Base-by-base conservation (phyloP, 176 grass and related monocot genomes). In the Calamus simplicifolius region DNA sequence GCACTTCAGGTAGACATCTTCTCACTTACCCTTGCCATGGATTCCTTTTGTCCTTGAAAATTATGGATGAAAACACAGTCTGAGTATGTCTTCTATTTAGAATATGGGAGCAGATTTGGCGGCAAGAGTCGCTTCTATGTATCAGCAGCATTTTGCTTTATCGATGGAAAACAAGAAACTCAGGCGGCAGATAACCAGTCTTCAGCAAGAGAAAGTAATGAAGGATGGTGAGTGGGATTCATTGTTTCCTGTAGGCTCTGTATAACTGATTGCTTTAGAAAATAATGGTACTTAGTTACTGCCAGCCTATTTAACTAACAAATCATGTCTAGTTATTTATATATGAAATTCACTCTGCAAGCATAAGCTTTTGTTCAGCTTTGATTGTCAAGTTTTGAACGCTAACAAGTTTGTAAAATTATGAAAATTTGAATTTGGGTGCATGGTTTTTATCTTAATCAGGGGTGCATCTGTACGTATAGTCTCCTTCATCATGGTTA, bases 101-200 rank as follows among this genome's bases (percentile, higher is more conserved):
- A 85, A 52, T 76, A 66, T 89, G 35, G 85, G 88, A 61, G 79
- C 94, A 78, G 94, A 93, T 62, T 73, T 98, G 73, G 69, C 85
- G 65, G 48, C 84, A 18, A 81, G 85, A 78, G 88, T 92, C 48
- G 84, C 88, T 52, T 85, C 88, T 68, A 70, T 82, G 55, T 98
- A 92, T 78, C 88, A 92, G 79, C 70, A 83, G 69, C 88, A 65
- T 49, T 82, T 63, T 73, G 79, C 84, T 65, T 59, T 98, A 52
- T 98, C 87, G 23, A 73, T 81, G 54, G 88, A 98, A 82, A 98
- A 98, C 60, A 75, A 92, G 68, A 82, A 89, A 30, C 52, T 98
- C 59, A 92, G 81, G 59, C 49, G 72, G 18, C 84, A 89, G 58
- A 76, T 93, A 79, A 59, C 76, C 16, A 73, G 49, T 67, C 78